Base-by-base conservation (phyloP, 2,329 filamentous ascomycete genomes). In the Pestalotiopsis sp. region DNA sequence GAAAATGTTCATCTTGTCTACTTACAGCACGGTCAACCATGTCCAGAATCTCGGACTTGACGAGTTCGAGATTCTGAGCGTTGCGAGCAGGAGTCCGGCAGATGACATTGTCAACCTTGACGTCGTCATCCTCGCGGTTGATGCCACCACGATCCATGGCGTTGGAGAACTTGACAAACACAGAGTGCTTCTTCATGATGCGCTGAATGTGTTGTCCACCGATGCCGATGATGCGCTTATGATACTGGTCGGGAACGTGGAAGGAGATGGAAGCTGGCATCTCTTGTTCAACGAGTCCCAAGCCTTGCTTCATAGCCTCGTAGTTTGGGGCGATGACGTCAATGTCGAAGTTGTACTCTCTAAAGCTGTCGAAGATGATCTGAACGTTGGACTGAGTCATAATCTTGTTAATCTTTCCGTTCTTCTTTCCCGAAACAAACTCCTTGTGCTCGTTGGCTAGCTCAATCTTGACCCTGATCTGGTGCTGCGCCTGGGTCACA, bases 371-470 rank as follows among this genome's bases (percentile, higher is more conserved):
- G 73, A 99, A 99, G 71, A 99, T 95, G 76, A 99, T 98, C 81
- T 99, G 96, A 13, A 99, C 96, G 74, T 97, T 98, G 86, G 94
- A 98, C 81, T 98, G 95, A 26, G 95, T 96, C 96, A 99, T 99
- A 76, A 99, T 99, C 86, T 99, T 99, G 86, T 99, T 99, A 81
- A 99, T 99, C 84, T 99, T 99, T 81, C 96, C 96, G 75, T 99
- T 99, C 85, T 99, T 99, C 86, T 99, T 99, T 73, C 96, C 96
- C 74, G 94, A 98, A 67, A 99, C 96, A 78, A 99, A 99, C 77
- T 99, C 96, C 81, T 99, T 99, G 84, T 99, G 96, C 82, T 99
- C 96, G 77, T 98, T 98, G 76, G 96, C 96, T 67, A 99, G 91
- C 83, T 99, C 96, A 70, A 99, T 97, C 85, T 98, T 98, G 77